Evolutionary conservation across 768 basidiomycete genomes (phyloP), one percentile per base, ranked within the genome.

Genomic region (Kwoniella europaea): DNA sequence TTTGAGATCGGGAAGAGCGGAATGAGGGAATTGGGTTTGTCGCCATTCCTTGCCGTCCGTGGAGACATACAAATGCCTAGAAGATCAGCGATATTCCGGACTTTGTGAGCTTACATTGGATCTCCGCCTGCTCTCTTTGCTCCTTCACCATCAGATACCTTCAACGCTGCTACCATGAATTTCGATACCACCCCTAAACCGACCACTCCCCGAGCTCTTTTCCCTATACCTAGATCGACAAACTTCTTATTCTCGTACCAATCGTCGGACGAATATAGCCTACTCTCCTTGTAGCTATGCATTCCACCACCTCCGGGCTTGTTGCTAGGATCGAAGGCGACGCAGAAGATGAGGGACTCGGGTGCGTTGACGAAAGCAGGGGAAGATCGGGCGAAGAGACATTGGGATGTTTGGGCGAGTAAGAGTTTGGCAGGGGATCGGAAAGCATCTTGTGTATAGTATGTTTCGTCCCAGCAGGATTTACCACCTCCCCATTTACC

Each of bases 181-280:
- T 95, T 94, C 83, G 90, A 90, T 7, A 97, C 93, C 65, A 95
- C 92, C 0, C 96, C 96, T 63, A 99, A 89, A 0, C 93, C 96
- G 4, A 93, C 86, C n/a, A 99, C 90, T 0, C 96, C 97, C 42
- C 88, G 89, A 0, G 94, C 92, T 63, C 90, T 89, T 84, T 90
- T 92, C 18, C 93, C 91, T 1, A 94, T 93, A 10, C 86, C 86
- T 0, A 99, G 87, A 76, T 93, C 92, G 76, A 96, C 93, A 57
- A 91, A 86, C n/a, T 86, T 86, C 56, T 81, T 87, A 5, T 89
- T 74, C 3, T 85, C 74, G 86, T 96, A 98, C 82, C 92, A 98
- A 85, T 97, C 92, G 2, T 89, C 89, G 67, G 89, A 91, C 46
- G 90, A 90, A 86, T 88, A 97, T 52, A 99, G 88, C 7, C 92